These are phyloP conservation scores for Cyclotella cryptica DNA, from an alignment of 108 stramenopile genomes.

Conservation along the genomic window DNA sequence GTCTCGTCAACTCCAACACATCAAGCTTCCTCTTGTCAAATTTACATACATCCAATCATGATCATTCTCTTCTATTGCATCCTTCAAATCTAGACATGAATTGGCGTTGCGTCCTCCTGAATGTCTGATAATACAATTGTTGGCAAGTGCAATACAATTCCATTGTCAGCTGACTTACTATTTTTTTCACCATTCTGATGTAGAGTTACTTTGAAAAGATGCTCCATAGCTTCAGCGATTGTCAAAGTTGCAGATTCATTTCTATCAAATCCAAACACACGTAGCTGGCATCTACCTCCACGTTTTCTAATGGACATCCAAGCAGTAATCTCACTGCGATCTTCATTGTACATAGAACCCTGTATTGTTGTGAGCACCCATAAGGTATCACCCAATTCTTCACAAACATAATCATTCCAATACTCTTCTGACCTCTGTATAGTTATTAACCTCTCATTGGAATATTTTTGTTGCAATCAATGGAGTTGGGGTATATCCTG, in stretches of 20 bases:
- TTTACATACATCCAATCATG: slow-evolving; percentile 74
- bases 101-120: background rate
- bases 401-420: slow-evolving; percentile 72
- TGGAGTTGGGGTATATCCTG: slow-evolving; percentile 57
- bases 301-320: slow-evolving; percentile 69
- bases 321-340: too few relatives aligned
- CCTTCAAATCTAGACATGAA: slow-evolving; percentile 19
- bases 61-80: slow-evolving; percentile 52
- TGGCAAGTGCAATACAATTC: slow-evolving; percentile 42
- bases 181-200: slow-evolving; percentile 21
- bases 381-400: slow-evolving; percentile 61
- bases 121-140: slow-evolving; percentile 50
- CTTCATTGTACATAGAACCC: too few relatives aligned
- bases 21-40: slow-evolving; percentile 25
- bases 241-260: background rate
- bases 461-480: slow-evolving; percentile 60
- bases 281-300: slow-evolving; percentile 58
- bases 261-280: slow-evolving; percentile 72
- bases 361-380: slow-evolving; percentile 44
- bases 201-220: slow-evolving; percentile 21
- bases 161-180: background rate
- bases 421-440: too few relatives aligned
- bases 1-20: slow-evolving; percentile 27
- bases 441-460: slow-evolving; percentile 64
- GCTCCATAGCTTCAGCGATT: slow-evolving; percentile 26